Evolutionary conservation across 2,329 filamentous ascomycete species (phyloP), one percentile per base, ranked within the genome.

Genomic region (Colletotrichum shisoi): DNA sequence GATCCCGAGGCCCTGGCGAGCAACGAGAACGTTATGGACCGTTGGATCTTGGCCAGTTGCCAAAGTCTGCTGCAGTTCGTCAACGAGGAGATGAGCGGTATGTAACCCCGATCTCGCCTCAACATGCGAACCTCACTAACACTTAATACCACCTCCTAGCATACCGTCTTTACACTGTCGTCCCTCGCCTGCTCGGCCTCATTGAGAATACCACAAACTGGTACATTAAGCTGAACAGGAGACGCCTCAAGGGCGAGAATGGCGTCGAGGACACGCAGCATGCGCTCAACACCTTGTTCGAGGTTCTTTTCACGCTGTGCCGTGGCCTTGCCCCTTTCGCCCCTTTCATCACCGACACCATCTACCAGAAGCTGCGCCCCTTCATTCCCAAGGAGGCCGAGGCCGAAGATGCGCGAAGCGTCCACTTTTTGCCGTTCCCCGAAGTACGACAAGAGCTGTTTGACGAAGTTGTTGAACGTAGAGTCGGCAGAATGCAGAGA

Each of bases 191-290:
- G 68, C 85, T 96, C 19, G 86, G 85, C 65, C 85, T 96, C 74
- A 96, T 97, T 71, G 94, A 97, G 74, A 93, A 96, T 79, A 93
- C 92, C 4, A 97, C 94, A n/a, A 98, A 98, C 79, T 97, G 94
- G 94, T 97, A 97, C 80, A 97, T 97, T 77, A 87, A 93, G 69
- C 96, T 97, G 83, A 97, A 97, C 82, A 87, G 94, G 62, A 91
- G 91, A 78, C 88, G 94, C 62, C 84, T 97, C 71, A 97, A 97
- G 87, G 94, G 94, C 49, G 93, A 96, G 76, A 89, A 92, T 71
- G 93, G 93, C 19, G 79, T 92, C 27, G 86, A 94, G 15, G 95
- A 98, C 76, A 97, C 95, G 12, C 83, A 90, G 57, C 92, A 96
- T 74, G 95, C 94, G 0, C 84, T 99, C 62, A 97, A 98, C 79